These are phyloP conservation scores for Diaporthe citriasiana DNA, from an alignment of 2,329 filamentous ascomycete genomes.

Conservation along the genomic window DNA sequence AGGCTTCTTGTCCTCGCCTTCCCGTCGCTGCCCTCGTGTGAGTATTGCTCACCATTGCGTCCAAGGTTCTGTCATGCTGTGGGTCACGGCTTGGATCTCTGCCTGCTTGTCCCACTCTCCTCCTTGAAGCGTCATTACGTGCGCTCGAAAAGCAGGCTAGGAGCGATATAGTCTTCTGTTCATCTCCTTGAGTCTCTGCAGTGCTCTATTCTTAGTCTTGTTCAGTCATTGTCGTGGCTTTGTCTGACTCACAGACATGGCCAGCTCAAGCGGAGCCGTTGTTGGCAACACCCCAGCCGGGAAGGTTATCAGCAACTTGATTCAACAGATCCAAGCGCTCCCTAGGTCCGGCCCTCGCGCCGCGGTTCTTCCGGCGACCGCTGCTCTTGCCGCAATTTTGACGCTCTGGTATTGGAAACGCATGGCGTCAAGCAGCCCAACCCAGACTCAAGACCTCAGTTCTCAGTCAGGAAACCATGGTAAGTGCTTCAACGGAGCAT, in stretches of 20 bases:
- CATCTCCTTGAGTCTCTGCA: not conserved
- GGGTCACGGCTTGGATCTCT: slow-evolving; percentile 41
- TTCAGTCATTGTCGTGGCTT: slow-evolving; percentile 5
- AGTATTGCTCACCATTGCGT: slow-evolving; percentile 20
- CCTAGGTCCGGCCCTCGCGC: slow-evolving; percentile 12
- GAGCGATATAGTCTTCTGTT: not conserved
- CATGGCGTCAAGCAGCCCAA: slow-evolving; percentile 29
- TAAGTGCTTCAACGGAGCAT: not conserved
- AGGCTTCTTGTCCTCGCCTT: slow-evolving; percentile 7
- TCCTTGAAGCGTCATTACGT: slow-evolving; percentile 31
- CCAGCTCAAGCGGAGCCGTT: slow-evolving; percentile 25
- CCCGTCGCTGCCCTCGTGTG: slow-evolving; percentile 15
- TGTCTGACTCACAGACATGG: slow-evolving; percentile 36
- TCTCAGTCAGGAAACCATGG: slow-evolving; percentile 25
- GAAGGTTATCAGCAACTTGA: slow-evolving; percentile 25
- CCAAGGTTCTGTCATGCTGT: slow-evolving; percentile 41
- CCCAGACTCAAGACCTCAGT: slow-evolving; percentile 6
- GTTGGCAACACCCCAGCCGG: slow-evolving; percentile 35
- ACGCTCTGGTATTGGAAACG: slow-evolving; percentile 39
- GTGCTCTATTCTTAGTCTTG: slow-evolving; percentile 4
- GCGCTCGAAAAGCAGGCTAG: slow-evolving; percentile 14
- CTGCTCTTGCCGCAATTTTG: slow-evolving; percentile 29
- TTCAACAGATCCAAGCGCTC: slow-evolving; percentile 27
- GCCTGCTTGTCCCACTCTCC: slow-evolving; percentile 39
- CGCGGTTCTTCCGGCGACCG: slow-evolving; percentile 17